Evolutionary conservation across 148 eudicot species (phyloP).

Genomic region (Diospyros lotus): DNA sequence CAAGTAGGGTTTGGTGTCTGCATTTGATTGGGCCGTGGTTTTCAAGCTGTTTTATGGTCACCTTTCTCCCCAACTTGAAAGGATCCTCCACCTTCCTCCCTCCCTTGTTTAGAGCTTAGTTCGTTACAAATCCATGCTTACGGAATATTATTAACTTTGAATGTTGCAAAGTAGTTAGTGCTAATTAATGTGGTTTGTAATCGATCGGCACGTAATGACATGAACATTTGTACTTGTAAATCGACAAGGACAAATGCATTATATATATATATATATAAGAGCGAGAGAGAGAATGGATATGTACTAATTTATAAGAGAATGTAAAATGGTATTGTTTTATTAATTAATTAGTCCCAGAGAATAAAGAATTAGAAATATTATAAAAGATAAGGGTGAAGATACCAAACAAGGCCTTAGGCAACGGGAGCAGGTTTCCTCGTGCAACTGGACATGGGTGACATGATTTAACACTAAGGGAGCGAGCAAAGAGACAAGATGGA

Average conservation of each 20-base stretch:
- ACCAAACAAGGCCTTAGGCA: background rate
- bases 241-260: too few species aligned
- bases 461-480: conserved; percentile 22
- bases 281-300: too few species aligned
- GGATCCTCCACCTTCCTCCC: background rate
- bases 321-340: too few species aligned
- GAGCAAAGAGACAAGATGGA: too few species aligned
- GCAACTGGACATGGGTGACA: conserved; percentile 27
- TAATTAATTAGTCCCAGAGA: too few species aligned
- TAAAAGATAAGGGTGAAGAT: too few species aligned
- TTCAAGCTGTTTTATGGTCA: conserved; percentile 6
- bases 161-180: background rate
- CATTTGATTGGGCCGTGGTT: conserved; percentile 17
- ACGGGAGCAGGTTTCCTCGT: conserved; percentile 22
- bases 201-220: background rate
- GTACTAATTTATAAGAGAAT: too few species aligned
- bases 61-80: background rate
- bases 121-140: background rate
- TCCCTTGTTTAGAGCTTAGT: background rate
- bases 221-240: background rate
- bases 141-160: background rate
- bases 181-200: background rate
- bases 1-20: background rate
- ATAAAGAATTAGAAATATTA: too few species aligned
- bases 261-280: too few species aligned